Conservation (phyloP, 805 yeast species). For the Candida alai region DNA sequence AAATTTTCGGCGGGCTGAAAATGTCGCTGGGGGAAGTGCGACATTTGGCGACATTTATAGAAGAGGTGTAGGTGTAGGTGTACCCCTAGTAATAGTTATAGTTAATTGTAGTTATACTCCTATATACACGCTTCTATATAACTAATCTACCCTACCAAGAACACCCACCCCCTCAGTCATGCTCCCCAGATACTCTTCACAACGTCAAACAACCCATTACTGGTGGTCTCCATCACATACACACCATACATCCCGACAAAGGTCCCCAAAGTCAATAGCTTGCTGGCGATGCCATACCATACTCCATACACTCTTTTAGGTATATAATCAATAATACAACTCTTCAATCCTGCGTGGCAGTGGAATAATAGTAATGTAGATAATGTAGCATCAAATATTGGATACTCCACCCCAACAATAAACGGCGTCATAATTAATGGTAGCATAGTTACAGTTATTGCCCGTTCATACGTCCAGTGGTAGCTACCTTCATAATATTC, state of each 20-base stretch:
- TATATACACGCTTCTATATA: no score
- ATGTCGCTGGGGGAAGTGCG: no score
- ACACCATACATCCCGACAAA: slow-evolving; percentile 71
- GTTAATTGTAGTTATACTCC: no score
- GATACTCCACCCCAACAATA: slow-evolving; percentile 65
- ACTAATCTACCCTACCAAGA: neutral
- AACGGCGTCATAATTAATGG: slow-evolving; percentile 79
- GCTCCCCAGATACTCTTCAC: slow-evolving; percentile 61
- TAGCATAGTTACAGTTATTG: slow-evolving; percentile 62
- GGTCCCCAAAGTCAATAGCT: slow-evolving; percentile 69
- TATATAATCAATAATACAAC: slow-evolving; percentile 91
- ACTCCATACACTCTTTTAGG: slow-evolving; percentile 82
- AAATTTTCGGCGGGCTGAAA: no score
- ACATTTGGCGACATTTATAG: no score
- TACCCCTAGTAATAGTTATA: no score
- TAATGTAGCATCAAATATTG: slow-evolving; percentile 69
- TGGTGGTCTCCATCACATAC: slow-evolving; percentile 75
- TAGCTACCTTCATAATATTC: slow-evolving; percentile 72
- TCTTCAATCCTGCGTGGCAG: slow-evolving; percentile 79
- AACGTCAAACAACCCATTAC: slow-evolving; percentile 72
- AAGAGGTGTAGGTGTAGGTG: no score
- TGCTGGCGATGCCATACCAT: slow-evolving; percentile 66
- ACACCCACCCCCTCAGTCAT: slow-evolving; percentile 7
- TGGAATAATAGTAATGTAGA: slow-evolving; percentile 69
- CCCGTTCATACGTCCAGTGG: slow-evolving; percentile 91